A percentile compares a stretch with the other conserved stretches of the same genome.
Conservation (phyloP, 352 stramenopile genomes). For the Globisporangium acanthophoron region DNA sequence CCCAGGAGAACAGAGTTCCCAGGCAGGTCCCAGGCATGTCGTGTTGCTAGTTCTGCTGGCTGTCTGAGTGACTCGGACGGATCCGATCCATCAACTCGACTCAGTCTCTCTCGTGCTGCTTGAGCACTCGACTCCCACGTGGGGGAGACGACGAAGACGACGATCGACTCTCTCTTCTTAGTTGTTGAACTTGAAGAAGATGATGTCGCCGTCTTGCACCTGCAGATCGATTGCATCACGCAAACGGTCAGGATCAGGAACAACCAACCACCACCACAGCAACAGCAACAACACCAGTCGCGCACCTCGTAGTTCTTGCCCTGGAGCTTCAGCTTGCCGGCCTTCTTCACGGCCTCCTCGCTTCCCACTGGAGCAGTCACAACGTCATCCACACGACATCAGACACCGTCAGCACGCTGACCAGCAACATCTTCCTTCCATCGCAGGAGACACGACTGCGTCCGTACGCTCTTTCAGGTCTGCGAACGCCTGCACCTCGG, state of each 20-base stretch:
- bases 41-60: no score
- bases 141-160: no score
- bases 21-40: no score
- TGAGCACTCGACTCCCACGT: no score
- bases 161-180: conserved; percentile 24
- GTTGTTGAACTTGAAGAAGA: conserved; percentile 93
- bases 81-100: neutral
- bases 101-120: neutral
- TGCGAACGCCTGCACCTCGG: conserved; percentile 86
- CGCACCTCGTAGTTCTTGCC: conserved; percentile 88
- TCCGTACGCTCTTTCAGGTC: conserved; percentile 86
- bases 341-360: conserved; percentile 87
- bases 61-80: no score
- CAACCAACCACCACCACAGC: neutral
- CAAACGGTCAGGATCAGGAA: neutral
- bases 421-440: no score
- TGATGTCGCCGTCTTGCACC: conserved; percentile 85
- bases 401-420: neutral
- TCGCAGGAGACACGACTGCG: neutral
- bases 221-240: conserved; percentile 3
- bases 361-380: conserved; percentile 41
- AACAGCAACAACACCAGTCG: neutral
- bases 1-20: no score
- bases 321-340: conserved; percentile 85
- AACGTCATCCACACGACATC: neutral